Base-by-base conservation (phyloP, 192 early-diverging fungal species). In the Cladochytrium replicatum region DNA sequence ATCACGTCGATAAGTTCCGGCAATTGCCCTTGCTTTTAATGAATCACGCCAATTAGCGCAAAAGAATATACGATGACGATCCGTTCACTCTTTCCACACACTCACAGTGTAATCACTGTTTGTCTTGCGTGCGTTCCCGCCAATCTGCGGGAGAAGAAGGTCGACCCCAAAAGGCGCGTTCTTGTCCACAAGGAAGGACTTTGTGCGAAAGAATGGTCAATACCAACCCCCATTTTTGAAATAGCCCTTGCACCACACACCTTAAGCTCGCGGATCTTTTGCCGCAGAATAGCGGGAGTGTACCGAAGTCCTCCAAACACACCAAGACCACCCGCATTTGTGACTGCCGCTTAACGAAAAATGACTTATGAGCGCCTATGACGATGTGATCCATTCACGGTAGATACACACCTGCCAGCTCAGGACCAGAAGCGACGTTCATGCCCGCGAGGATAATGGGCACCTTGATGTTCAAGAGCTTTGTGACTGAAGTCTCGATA, bases 71-170 rank as follows among this genome's bases (percentile, higher is more conserved):
- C 29, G 23, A 9, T 11, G 46, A 8, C 8, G 21, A 19, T 11
- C 1, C 19, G 17, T 15, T 11, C n/a, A n/a, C n/a, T n/a, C n/a
- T n/a, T n/a, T n/a, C n/a, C n/a, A n/a, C n/a, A n/a, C n/a, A n/a
- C n/a, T n/a, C n/a, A n/a, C n/a, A n/a, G n/a, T n/a, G n/a, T 65
- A 69, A 55, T 69, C 67, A 43, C 66, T 66, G 55, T 71, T 71
- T 13, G 68, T 71, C 51, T 66, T 66, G 17, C 68, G 44, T 11
- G 68, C 68, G 31, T 43, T 63, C 2, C 59, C 66, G 9, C 68
- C 68, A 32, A 71, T 57, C 38, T 68, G 65, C 8, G 68, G 68
- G 31, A 71, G 42, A 28, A 65, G 57, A 17, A 71, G 50, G 40
- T 71, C 68, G 29, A 71, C 54, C 34, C 68, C 68, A 37, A 71